Evolutionary conservation across 2,329 filamentous ascomycete species (phyloP).

Genomic region (Penicillium capsulatum): DNA sequence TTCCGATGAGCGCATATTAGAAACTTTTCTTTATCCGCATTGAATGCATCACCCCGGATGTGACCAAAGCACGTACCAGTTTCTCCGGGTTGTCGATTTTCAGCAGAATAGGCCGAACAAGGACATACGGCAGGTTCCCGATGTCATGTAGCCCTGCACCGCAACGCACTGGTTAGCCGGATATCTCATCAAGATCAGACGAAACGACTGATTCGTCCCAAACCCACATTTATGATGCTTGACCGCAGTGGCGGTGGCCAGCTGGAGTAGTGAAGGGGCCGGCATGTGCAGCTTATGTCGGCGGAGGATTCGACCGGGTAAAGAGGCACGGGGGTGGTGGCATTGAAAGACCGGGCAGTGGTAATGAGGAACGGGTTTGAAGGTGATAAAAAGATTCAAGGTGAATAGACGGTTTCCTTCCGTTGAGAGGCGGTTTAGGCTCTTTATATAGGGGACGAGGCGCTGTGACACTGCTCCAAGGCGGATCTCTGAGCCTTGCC

Average conservation of each 20-base stretch:
- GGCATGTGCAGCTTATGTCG: conserved; percentile 28
- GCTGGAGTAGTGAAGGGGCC: conserved; percentile 33
- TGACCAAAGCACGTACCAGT: too few relatives aligned
- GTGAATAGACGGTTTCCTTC: not conserved
- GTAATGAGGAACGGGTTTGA: conserved; percentile 1
- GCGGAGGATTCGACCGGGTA: conserved; percentile 6
- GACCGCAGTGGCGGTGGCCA: conserved; percentile 36
- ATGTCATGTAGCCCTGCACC: conserved; percentile 60
- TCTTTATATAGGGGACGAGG: not conserved
- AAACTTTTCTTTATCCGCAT: too few relatives aligned
- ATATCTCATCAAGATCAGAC: not conserved
- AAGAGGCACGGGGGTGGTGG: not conserved
- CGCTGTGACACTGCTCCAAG: not conserved
- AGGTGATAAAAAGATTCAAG: too few relatives aligned
- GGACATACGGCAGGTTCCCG: conserved; percentile 64
- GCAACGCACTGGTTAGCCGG: conserved; percentile 3
- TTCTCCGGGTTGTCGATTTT: conserved; percentile 70
- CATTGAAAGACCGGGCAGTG: conserved; percentile 12
- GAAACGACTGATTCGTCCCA: not conserved
- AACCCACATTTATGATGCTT: conserved; percentile 37
- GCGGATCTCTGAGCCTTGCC: conserved; percentile 4
- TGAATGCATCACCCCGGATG: too few relatives aligned
- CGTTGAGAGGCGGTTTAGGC: not conserved
- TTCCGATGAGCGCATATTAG: not conserved
- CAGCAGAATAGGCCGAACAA: conserved; percentile 64